Evolutionary conservation across 2,329 filamentous ascomycete genomes (phyloP), one percentile per base, ranked within the genome.

Genomic region (Aspergillus texensis): DNA sequence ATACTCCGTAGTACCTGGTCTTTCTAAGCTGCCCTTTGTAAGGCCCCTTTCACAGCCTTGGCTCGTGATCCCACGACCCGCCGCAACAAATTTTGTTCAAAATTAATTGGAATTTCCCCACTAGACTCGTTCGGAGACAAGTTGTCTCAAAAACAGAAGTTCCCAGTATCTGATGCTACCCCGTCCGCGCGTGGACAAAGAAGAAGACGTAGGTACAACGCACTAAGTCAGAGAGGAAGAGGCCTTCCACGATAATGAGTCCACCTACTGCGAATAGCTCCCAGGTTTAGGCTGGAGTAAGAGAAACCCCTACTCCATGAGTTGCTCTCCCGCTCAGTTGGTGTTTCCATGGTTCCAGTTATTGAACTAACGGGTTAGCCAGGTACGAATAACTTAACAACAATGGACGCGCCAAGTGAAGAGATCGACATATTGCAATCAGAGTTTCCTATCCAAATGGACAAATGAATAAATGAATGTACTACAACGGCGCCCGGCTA

Each of bases 371-470:
- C 6, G 30, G 30, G 16, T 24, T 36, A 54, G 16, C 24, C 30
- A 36, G 28, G 52, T 50, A 50, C 46, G 11, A 53, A 21, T n/a
- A 32, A 28, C n/a, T 32, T 53, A 14, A 11, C 16, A 21, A 19
- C 16, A 34, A 32, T 32, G 26, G 50, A 32, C 14, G 26, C 50
- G 52, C 19, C 52, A 32, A 34, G 28, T 24, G 16, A 46, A 43
- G 41, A 53, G 45, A 58, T 59, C 57, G 32, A 24, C 57, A 53
- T 12, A 46, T 28, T 41, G 46, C 58, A 53, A 60, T 60, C 48
- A 54, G 36, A 26, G 55, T 32, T 24, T 32, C 24, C 46, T 50
- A 26, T 26, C 30, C 46, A 6, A 41, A 41, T 19, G 16, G 16
- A 41, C 16, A 2, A 16, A 41, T 41, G 45, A 48, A 28, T 41